Percentiles rank a stretch among this genome's conserved stretches.
These are phyloP conservation scores for Aspergillus felis DNA, from an alignment of 2,329 filamentous ascomycete genomes.

Conservation along the genomic window DNA sequence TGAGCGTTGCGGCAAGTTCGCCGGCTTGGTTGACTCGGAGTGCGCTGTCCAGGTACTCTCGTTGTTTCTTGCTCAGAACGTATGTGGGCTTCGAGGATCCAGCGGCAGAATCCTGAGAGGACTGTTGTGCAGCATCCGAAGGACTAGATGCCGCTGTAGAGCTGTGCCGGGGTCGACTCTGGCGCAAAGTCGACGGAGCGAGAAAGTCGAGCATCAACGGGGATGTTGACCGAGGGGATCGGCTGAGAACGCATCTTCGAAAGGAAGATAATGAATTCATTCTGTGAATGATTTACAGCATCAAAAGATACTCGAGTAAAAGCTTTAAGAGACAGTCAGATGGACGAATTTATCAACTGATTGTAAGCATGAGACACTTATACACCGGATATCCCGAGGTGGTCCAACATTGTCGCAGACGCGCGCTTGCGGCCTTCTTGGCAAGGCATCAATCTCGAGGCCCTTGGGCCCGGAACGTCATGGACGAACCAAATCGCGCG, in stretches of 20 bases:
- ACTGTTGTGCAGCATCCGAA: neutral
- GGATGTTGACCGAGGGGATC: constrained; percentile 11
- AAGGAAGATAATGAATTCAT: constrained; percentile 25
- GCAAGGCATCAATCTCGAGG: constrained; percentile 24
- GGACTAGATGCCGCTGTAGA: constrained; percentile 28
- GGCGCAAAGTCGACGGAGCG: constrained; percentile 25
- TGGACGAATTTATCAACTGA: neutral
- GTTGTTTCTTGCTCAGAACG: constrained; percentile 65
- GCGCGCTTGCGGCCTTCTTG: constrained; percentile 25
- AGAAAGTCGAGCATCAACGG: constrained; percentile 37
- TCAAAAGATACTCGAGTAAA: neutral
- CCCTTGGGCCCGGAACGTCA: constrained; percentile 23
- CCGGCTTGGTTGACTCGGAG: constrained; percentile 96
- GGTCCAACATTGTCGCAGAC: constrained; percentile 17
- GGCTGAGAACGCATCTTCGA: constrained; percentile 16
- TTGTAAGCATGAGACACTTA: neutral
- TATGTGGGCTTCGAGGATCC: constrained; percentile 38
- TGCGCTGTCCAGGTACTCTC: constrained; percentile 70
- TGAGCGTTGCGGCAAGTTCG: constrained; percentile 92
- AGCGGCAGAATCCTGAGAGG: constrained; percentile 20
- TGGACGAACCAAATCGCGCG: constrained; percentile 21
- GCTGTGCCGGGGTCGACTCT: constrained; percentile 23
- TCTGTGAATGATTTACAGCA: neutral
- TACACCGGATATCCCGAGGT: constrained; percentile 9
- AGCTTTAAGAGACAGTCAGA: neutral